These are phyloP conservation scores for Drechmeria coniospora DNA, from an alignment of 2,329 filamentous ascomycete genomes.

Conservation along the genomic window DNA sequence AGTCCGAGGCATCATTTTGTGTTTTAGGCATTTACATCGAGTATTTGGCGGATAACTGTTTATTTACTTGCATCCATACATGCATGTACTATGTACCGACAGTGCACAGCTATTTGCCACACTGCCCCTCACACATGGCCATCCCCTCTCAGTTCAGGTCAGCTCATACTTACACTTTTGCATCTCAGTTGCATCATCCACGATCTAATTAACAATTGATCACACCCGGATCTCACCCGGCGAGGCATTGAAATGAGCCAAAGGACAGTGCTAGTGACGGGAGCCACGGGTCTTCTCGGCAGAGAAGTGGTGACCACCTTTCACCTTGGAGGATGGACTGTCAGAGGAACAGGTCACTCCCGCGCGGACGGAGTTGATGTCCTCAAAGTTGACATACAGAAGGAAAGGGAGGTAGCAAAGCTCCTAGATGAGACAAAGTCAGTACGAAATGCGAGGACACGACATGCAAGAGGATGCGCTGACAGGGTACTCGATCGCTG, in stretches of 20 bases:
- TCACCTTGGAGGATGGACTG: constrained; percentile 43
- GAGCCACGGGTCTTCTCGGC: constrained; percentile 71
- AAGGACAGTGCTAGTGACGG: constrained; percentile 56
- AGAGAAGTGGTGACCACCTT: constrained; percentile 64
- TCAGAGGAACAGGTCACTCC: constrained; percentile 58
- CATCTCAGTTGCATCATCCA: no score
- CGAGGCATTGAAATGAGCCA: constrained; percentile 8
- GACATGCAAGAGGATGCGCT: background rate
- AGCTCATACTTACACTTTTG: no score
- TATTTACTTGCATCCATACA: no score
- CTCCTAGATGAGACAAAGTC: constrained; percentile 40
- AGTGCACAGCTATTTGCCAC: no score
- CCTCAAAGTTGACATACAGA: constrained; percentile 40
- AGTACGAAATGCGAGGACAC: constrained; percentile 10
- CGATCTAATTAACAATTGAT: no score
- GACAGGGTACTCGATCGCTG: background rate
- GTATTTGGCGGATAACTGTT: no score
- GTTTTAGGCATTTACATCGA: no score
- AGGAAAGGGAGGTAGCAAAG: constrained; percentile 29
- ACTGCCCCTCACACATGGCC: no score
- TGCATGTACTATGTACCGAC: no score
- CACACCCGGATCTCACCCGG: no score
- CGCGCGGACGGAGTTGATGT: constrained; percentile 56
- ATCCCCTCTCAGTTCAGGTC: no score
- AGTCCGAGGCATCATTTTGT: no score